phyloP scores from a whole-genome alignment of 805 yeast genomes.

The Wickerhamiella occidentalis region DNA sequence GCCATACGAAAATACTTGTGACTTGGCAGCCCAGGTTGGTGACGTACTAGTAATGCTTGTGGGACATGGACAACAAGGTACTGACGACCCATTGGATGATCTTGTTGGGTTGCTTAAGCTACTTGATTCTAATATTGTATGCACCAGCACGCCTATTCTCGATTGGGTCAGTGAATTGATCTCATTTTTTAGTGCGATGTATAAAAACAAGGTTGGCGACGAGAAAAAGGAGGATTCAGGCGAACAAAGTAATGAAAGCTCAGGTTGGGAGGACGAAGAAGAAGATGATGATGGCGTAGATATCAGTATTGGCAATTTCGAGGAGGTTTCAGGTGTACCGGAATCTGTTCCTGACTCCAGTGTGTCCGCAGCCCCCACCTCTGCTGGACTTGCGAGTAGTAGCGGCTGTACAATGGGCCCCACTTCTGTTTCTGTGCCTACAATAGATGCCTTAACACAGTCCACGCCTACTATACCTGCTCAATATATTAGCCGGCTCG shows the following conservation, averaged over 20 bases:
- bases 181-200: background rate
- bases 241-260: background rate
- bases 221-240: background rate
- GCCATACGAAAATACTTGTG: background rate
- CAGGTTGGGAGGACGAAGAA: background rate
- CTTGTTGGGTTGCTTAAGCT: background rate
- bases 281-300: background rate
- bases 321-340: background rate
- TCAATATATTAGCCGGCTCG: constrained; percentile 38
- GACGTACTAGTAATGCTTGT: background rate
- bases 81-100: background rate
- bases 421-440: too few relatives aligned
- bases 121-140: background rate
- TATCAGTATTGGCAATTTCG: background rate
- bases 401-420: too few relatives aligned
- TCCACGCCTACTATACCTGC: background rate
- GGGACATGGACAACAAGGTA: background rate
- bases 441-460: too few relatives aligned
- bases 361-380: background rate
- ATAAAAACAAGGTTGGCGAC: background rate
- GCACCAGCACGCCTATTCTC: constrained; percentile 4
- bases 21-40: background rate
- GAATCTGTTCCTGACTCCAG: background rate
- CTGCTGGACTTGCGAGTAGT: too few relatives aligned
- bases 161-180: constrained; percentile 5